Evolutionary conservation across 176 grass and related monocot genomes (phyloP).

Genomic region (Ensete ventricosum): DNA sequence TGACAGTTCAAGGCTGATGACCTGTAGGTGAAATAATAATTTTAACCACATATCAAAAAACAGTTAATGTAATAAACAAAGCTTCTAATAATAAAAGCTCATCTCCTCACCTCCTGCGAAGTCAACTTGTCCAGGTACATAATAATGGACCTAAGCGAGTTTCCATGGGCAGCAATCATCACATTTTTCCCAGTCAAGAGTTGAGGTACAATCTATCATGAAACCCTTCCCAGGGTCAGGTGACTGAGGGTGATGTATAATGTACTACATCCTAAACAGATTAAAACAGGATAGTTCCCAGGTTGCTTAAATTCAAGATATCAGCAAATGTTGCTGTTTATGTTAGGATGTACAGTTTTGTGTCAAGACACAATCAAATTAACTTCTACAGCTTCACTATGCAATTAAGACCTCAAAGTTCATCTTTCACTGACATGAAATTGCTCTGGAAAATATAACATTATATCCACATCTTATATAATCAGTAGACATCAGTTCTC

Average conservation of each 20-base stretch:
- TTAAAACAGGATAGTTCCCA: neutral
- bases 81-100: neutral
- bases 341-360: neutral
- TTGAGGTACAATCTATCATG: slow-evolving; percentile 39
- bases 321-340: neutral
- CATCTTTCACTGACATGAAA: too few relatives aligned
- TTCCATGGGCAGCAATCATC: slow-evolving; percentile 96
- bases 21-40: slow-evolving; percentile 30
- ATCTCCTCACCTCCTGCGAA: slow-evolving; percentile 60
- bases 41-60: slow-evolving; percentile 12
- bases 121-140: slow-evolving; percentile 97
- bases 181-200: slow-evolving; percentile 68
- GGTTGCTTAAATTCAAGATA: neutral
- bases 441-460: too few relatives aligned
- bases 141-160: slow-evolving; percentile 92
- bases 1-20: slow-evolving; percentile 83
- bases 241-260: neutral
- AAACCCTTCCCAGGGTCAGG: neutral
- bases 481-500: too few relatives aligned
- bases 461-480: too few relatives aligned
- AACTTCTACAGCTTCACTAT: too few relatives aligned
- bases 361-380: neutral
- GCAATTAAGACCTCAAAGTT: too few relatives aligned
- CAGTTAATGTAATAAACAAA: slow-evolving; percentile 5
- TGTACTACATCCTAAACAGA: neutral